Base-by-base conservation (phyloP, 177 flowering plant genomes). In the Vitis hybrid region DNA sequence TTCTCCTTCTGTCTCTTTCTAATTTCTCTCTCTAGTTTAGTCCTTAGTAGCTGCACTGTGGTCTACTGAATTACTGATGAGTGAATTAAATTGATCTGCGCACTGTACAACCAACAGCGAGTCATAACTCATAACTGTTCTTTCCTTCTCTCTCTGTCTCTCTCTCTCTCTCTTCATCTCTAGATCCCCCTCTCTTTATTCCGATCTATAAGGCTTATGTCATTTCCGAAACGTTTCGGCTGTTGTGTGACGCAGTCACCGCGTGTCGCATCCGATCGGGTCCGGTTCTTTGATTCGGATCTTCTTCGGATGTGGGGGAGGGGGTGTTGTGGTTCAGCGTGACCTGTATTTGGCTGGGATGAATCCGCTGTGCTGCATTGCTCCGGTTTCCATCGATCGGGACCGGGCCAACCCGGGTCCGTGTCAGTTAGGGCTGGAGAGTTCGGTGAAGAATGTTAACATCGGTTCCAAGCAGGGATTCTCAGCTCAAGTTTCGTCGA, bases 281-380 rank as follows among this genome's bases (percentile, higher is more conserved):
- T 72, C 57, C n/a, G 52, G 66, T 65, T 65, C 62, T 66, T 19
- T 60, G 27, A 46, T 3, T 18, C 55, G 24, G 63, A 48, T 59
- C 40, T 35, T 35, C 40, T 35, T 35, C 40, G 40, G 40, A 35
- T 35, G 40, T 35, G 3, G 5, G 40, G 40, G 40, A 35, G 40
- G 40, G 5, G 40, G 40, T 35, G 40, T 35, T 35, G 40, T 35
- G 40, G 40, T 35, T 35, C 40, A 0, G 40, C 6, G 40, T 35
- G 40, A 35, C 4, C 40, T 35, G 40, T 35, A 6, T 35, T 35
- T 35, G 40, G 40, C 40, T 14, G 21, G 52, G 75, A 94, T 94
- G 98, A 94, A 94, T 81, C 98, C 98, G 19, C 81, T 95, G 30
- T 95, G 98, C 93, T 95, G 99, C 94, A 95, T 95, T 84, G 99